Evolutionary conservation across 2,329 filamentous ascomycete species (phyloP), one percentile per base, ranked within the genome.

Genomic region (Aspergillus luchuensis): DNA sequence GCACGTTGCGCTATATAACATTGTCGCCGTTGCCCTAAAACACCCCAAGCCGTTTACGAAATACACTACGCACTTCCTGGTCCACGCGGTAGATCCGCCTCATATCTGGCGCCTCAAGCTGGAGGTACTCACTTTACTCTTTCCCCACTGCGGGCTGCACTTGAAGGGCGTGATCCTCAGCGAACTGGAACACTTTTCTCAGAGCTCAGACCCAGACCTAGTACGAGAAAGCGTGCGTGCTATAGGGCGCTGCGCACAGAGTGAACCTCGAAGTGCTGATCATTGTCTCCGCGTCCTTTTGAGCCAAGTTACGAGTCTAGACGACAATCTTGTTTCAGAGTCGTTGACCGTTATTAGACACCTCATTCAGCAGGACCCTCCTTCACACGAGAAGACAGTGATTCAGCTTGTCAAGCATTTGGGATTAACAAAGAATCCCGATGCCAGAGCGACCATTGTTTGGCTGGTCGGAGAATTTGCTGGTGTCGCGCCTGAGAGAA

Each of bases 381-480:
- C 86, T 28, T 87, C 87, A 3, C 95, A 99, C 72, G 84, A 87
- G 10, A 89, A 89, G 45, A 99, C 95, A 0, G 92, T 98, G 1
- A 87, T 98, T 36, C 86, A 92, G 50, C 80, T 99, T 52, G 95
- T 95, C 5, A 95, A 92, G 76, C 93, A 97, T 63, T 85, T 99
- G 2, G 95, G 97, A 71, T 90, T 89, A 3, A 91, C 92, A 1
- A 91, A 90, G 0, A 93, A 95, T 63, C 88, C 95, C 1, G 89
- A 92, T 62, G 95, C 95, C 3, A 85, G 95, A 66, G 95, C 95
- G 3, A 97, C 91, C 53, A 97, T 99, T 64, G 90, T 99, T 68
- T 99, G 95, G 95, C 86, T 99, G 0, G 93, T 98, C 0, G 95
- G 95, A 49, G 95, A 99, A 76, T 98, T 96, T 69, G 87, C 94